These are phyloP conservation scores for Prunus mongolica DNA, from an alignment of 306 rosid genomes.

Conservation along the genomic window DNA sequence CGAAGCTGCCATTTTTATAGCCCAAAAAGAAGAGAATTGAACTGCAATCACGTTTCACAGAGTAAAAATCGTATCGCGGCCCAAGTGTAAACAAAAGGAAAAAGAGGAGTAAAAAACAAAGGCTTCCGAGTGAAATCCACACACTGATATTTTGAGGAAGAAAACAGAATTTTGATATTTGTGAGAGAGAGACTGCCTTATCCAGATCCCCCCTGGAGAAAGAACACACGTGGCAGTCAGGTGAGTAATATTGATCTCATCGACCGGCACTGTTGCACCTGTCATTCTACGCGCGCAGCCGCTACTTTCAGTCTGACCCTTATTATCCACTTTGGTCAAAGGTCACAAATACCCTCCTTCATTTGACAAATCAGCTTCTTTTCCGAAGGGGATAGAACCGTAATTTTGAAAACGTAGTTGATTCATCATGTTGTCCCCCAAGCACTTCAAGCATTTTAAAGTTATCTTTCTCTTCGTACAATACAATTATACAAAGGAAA, in stretches of 20 bases:
- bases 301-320: neutral
- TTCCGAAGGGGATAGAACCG: neutral
- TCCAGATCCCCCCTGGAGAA: constrained; percentile 24
- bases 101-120: neutral
- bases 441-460: neutral
- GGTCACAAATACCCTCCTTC: constrained; percentile 17
- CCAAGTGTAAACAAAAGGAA: no score
- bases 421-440: neutral
- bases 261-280: constrained; percentile 19
- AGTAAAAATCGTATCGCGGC: neutral
- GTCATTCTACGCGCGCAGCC: constrained; percentile 17
- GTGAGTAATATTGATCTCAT: constrained; percentile 8
- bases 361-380: neutral
- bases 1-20: neutral
- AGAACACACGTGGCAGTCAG: constrained; percentile 40
- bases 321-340: constrained; percentile 9
- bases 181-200: constrained; percentile 18
- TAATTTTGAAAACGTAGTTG: neutral
- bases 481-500: neutral
- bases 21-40: neutral
- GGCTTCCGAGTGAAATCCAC: neutral
- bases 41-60: neutral
- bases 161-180: constrained; percentile 11
- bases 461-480: neutral
- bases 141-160: neutral